phyloP scores from a whole-genome alignment of 1,284 basidiomycete genomes.

The Apiotrichum montevideense region DNA sequence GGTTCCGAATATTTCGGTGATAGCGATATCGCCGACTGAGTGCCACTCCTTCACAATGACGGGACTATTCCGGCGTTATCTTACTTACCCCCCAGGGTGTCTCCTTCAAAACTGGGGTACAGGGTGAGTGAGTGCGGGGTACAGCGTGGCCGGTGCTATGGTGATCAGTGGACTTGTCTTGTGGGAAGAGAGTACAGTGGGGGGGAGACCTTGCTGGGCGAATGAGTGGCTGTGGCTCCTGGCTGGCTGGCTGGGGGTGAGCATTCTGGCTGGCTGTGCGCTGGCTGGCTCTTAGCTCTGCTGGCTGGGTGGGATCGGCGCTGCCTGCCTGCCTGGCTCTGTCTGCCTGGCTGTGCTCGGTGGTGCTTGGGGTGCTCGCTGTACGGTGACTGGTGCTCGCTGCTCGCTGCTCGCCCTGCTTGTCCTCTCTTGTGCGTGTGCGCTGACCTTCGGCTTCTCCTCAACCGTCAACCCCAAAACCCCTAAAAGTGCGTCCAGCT shows the following conservation, averaged over 20 bases:
- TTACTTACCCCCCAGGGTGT: too few species aligned
- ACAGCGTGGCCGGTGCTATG: too few species aligned
- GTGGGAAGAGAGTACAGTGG: too few species aligned
- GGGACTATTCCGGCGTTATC: too few species aligned
- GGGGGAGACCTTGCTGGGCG: too few species aligned
- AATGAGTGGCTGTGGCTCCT: too few species aligned
- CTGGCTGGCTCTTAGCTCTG: too few species aligned
- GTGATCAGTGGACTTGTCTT: too few species aligned
- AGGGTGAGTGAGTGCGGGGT: too few species aligned
- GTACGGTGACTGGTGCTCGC: background rate
- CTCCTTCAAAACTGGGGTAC: too few species aligned
- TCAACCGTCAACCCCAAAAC: conserved; percentile 4
- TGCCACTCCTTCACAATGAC: background rate
- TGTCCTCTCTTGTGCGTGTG: background rate
- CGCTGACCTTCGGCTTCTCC: conserved; percentile 2
- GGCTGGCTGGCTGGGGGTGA: too few species aligned
- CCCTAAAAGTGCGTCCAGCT: background rate
- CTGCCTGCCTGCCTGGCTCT: background rate
- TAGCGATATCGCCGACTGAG: background rate
- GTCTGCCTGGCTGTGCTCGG: background rate
- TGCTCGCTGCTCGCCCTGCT: background rate
- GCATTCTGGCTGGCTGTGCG: background rate
- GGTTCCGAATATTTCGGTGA: background rate
- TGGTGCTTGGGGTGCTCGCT: background rate
- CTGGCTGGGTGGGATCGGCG: too few species aligned